Percentiles rank a stretch among this genome's conserved stretches.
Evolutionary conservation across 768 basidiomycete genomes (phyloP).

Genomic region (Leccinum boreale): DNA sequence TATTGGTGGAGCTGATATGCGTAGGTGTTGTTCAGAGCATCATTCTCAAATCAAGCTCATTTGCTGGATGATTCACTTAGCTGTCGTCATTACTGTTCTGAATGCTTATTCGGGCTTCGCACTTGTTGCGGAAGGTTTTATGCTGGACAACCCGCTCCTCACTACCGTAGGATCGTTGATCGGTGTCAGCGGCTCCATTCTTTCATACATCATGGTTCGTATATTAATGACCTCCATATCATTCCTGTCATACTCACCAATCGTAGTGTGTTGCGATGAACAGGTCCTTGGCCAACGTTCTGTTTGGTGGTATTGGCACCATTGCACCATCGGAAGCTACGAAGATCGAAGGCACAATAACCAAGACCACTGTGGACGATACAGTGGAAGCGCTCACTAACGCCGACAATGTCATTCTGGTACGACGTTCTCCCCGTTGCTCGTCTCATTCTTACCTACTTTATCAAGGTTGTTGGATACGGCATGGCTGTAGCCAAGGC

Average conservation of each 20-base stretch:
- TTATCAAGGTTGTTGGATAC: conserved; percentile 69
- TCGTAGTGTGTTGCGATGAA: conserved; percentile 89
- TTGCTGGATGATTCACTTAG: conserved; percentile 34
- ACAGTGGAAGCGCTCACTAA: conserved; percentile 74
- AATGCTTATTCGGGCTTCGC: conserved; percentile 93
- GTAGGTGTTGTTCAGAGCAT: conserved; percentile 41
- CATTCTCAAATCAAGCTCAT: conserved; percentile 1
- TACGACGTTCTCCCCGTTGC: conserved; percentile 22
- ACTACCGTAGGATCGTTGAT: conserved; percentile 85
- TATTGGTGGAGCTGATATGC: conserved; percentile 94
- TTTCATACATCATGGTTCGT: conserved; percentile 88
- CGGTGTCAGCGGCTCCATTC: conserved; percentile 86
- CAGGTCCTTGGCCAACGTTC: conserved; percentile 76
- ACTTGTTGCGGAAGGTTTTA: conserved; percentile 88
- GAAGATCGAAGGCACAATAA: conserved; percentile 82
- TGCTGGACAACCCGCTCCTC: conserved; percentile 82
- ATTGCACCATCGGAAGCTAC: conserved; percentile 52
- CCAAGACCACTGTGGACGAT: conserved; percentile 76
- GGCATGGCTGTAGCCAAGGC: conserved; percentile 94
- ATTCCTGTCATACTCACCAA: conserved; percentile 4
- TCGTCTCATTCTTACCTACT: conserved; percentile 4
- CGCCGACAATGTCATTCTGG: conserved; percentile 81
- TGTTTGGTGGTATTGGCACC: conserved; percentile 81
- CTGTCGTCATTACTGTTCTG: conserved; percentile 86
- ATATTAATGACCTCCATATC: neutral